Base-by-base conservation (phyloP, 106 monocot genomes). In the Agapanthus africanus region DNA sequence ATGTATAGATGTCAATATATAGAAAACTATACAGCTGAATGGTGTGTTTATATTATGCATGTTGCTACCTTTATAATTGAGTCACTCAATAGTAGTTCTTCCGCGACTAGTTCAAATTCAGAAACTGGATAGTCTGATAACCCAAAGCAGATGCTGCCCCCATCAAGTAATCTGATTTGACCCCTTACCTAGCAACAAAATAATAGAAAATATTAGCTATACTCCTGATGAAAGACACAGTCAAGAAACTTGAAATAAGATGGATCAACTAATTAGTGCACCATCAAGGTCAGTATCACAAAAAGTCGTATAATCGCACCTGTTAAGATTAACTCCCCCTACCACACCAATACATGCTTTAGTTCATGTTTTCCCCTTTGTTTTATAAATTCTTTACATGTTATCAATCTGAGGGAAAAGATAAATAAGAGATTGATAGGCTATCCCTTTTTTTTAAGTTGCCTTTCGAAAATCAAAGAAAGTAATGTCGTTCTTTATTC, bases 61-160 rank as follows among this genome's bases (percentile, higher is more conserved):
- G 15, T 57, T 40, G 73, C 69, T 81, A 56, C 94, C 94, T 83
- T 91, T 51, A 95, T 91, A 37, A 91, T 77, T 72, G 94, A 95
- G 71, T 91, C 88, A 67, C 94, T 95, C 72, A 95, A 81, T 9
- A 95, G 65, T 71, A 95, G 91, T 67, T 95, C 94, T 76, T 95
- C 94, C 21, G 94, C 94, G 75, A 95, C 94, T 40, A 95, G 73
- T 73, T 95, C 94, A 81, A 95, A 95, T 77, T 91, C 94, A 47
- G 94, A 95, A 67, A 95, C 83, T 25, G 88, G 91, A 74, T 80
- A 84, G 21, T 88, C 94, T 27, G 83, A 87, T 51, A 95, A 38
- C 13, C 94, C 94, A 83, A 95, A 95, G 78, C 83, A 81, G 52
- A 95, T 95, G 75, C 85, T 85, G 27, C 91, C 85, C 21, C 88